Conservation (phyloP, 495 filamentous ascomycete species). For the Penicillium manginii region DNA sequence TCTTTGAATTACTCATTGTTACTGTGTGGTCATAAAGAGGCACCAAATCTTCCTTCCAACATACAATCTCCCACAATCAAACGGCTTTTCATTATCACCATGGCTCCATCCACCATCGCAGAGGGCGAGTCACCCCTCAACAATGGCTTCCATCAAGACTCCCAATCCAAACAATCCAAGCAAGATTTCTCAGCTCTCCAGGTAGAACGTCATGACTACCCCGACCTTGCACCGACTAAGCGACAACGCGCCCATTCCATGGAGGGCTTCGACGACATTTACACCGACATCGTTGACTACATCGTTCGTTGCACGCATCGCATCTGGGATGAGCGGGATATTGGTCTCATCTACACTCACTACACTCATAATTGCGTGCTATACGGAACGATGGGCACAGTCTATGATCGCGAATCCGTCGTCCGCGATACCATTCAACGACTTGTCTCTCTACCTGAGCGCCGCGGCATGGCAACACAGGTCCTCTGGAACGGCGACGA, state of each 20-base stretch:
- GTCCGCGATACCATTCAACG: slow-evolving; percentile 12
- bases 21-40: neutral
- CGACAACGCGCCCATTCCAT: slow-evolving; percentile 4
- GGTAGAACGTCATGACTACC: slow-evolving; percentile 9
- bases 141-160: neutral
- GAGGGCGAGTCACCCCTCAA: neutral
- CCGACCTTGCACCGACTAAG: slow-evolving; percentile 7
- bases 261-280: slow-evolving; percentile 12
- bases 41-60: neutral
- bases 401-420: slow-evolving; percentile 9
- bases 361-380: slow-evolving; percentile 13
- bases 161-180: neutral
- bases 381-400: slow-evolving; percentile 9
- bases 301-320: slow-evolving; percentile 11
- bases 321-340: slow-evolving; percentile 11
- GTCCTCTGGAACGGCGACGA: slow-evolving; percentile 11
- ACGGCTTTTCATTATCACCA: neutral
- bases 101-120: slow-evolving; percentile 1
- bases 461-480: slow-evolving; percentile 9
- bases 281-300: slow-evolving; percentile 13
- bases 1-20: neutral
- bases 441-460: slow-evolving; percentile 6
- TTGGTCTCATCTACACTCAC: slow-evolving; percentile 10
- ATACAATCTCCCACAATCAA: neutral
- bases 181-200: neutral